A percentile compares a stretch with the other conserved stretches of the same genome.
Evolutionary conservation across 305 asterid species (phyloP).

Genomic region (Fraxinus paxiana): DNA sequence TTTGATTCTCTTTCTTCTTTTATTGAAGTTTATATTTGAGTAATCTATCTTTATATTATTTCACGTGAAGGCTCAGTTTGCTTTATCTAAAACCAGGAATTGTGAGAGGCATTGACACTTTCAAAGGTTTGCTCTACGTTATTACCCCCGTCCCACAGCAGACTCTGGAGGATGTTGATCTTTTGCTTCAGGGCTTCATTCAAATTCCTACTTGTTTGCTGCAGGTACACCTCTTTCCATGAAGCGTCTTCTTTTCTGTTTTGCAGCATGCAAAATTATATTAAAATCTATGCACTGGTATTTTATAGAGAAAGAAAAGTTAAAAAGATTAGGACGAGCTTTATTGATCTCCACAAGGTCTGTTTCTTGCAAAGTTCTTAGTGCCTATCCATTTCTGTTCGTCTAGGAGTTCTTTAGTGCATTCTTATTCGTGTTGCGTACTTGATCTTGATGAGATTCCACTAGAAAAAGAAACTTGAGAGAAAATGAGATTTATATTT

Average conservation of each 20-base stretch:
- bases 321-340: not conserved
- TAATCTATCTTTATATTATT: not conserved
- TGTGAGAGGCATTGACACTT: constrained; percentile 73
- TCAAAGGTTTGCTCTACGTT: constrained; percentile 49
- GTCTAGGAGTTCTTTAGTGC: not conserved
- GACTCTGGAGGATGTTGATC: constrained; percentile 68
- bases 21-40: not conserved
- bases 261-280: not conserved
- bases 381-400: not conserved
- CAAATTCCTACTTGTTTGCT: constrained; percentile 67
- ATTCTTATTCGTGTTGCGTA: not conserved
- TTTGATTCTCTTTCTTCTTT: not conserved
- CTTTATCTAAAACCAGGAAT: constrained; percentile 50
- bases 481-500: not conserved
- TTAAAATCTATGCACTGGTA: not conserved
- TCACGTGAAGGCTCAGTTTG: constrained; percentile 10
- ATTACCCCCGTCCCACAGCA: constrained; percentile 75
- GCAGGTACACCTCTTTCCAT: constrained; percentile 45
- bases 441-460: not conserved
- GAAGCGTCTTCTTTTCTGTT: not conserved
- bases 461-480: not conserved
- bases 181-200: constrained; percentile 75
- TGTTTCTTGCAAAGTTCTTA: not conserved
- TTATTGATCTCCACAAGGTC: not conserved
- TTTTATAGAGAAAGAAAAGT: not conserved